A percentile compares a stretch with the other conserved stretches of the same genome.
These are phyloP conservation scores for Cercospora zeina DNA, from an alignment of 2,329 filamentous ascomycete species.

Conservation along the genomic window DNA sequence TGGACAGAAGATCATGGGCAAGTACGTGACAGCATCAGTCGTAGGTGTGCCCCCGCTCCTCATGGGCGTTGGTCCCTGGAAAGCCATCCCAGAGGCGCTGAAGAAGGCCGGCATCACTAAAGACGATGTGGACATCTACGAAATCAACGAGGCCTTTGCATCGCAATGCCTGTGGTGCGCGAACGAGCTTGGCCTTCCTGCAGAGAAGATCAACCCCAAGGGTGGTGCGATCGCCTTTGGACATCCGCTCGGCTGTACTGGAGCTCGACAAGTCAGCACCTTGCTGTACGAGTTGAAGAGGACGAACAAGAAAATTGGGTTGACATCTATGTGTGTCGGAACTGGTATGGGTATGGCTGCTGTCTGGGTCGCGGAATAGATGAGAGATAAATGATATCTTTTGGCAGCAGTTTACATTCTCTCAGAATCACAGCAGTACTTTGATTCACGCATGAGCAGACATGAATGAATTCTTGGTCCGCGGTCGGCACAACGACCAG, in stretches of 20 bases:
- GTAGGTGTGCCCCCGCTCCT: constrained; percentile 89
- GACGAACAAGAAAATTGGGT: constrained; percentile 79
- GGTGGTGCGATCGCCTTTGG: constrained; percentile 92
- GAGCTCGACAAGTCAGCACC: constrained; percentile 89
- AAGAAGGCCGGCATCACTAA: constrained; percentile 81
- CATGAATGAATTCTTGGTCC: neutral
- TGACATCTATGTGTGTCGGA: constrained; percentile 94
- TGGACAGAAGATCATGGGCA: constrained; percentile 85
- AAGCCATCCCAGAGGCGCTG: constrained; percentile 89
- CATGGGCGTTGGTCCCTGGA: constrained; percentile 95
- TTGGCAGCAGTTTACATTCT: neutral
- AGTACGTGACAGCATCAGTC: constrained; percentile 81
- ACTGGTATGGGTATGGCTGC: constrained; percentile 98
- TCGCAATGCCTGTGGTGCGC: constrained; percentile 92
- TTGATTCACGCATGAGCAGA: no score
- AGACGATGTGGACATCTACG: constrained; percentile 93
- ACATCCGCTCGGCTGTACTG: constrained; percentile 91
- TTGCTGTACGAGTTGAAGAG: constrained; percentile 85
- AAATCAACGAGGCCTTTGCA: constrained; percentile 99
- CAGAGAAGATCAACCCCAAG: constrained; percentile 94
- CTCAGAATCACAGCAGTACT: no score
- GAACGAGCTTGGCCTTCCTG: constrained; percentile 78
- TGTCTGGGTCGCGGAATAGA: constrained; percentile 89
- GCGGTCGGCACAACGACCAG: constrained; percentile 1
- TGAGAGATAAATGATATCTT: neutral